A percentile compares a stretch with the other conserved stretches of the same genome.
Evolutionary conservation across 345 rosid species (phyloP).

Genomic region (Ricinus communis): DNA sequence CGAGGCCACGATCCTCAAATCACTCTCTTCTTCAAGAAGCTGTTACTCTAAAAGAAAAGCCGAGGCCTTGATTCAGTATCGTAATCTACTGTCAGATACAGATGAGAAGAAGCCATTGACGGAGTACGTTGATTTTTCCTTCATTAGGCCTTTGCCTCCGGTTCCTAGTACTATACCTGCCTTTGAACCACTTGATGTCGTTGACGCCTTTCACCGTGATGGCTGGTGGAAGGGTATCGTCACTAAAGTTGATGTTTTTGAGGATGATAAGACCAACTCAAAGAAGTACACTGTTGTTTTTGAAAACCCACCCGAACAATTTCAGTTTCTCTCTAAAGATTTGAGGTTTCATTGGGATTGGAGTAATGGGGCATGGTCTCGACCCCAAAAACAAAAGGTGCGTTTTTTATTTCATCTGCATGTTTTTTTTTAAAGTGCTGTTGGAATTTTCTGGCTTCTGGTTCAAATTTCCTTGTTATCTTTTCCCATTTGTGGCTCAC

Average conservation of each 20-base stretch:
- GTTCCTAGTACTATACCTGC: too few species aligned
- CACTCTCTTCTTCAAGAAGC: too few species aligned
- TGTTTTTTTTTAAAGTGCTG: neutral
- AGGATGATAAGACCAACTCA: neutral
- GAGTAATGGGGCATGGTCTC: slow-evolving; percentile 22
- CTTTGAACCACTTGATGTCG: neutral
- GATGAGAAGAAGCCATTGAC: too few species aligned
- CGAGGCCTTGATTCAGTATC: too few species aligned
- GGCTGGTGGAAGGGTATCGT: slow-evolving; percentile 11
- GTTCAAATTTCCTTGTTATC: neutral
- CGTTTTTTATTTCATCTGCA: too few species aligned
- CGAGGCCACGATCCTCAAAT: too few species aligned
- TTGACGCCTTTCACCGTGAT: slow-evolving; percentile 8
- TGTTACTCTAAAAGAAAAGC: too few species aligned
- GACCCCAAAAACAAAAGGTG: slow-evolving; percentile 14
- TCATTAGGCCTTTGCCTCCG: too few species aligned
- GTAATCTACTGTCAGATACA: too few species aligned
- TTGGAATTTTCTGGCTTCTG: neutral
- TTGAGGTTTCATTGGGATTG: slow-evolving; percentile 29
- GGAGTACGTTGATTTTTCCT: too few species aligned
- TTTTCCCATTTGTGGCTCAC: neutral
- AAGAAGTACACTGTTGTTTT: slow-evolving; percentile 14
- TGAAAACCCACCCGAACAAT: slow-evolving; percentile 20
- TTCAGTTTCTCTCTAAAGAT: neutral
- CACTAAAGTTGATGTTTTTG: neutral